Conservation (phyloP, 202 grass and related monocot species). For the Panicum hallii region DNA sequence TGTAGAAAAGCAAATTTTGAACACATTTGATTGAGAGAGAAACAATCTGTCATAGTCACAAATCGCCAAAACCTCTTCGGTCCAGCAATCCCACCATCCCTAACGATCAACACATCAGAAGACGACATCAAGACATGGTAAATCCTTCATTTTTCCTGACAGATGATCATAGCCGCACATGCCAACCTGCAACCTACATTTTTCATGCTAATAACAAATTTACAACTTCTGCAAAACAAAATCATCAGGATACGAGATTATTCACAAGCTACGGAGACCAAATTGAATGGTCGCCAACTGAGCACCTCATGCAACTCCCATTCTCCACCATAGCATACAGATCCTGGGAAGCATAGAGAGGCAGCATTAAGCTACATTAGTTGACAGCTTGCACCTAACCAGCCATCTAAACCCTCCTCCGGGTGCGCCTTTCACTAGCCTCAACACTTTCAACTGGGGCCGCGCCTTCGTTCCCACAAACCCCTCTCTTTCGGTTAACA, state of each 20-base stretch:
- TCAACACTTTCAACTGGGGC: constrained; percentile 56
- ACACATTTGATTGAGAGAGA: not conserved
- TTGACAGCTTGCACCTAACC: constrained; percentile 32
- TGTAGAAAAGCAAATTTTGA: not conserved
- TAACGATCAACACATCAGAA: not conserved
- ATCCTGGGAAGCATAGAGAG: constrained; percentile 11
- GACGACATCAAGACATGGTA: not conserved
- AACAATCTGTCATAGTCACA: not conserved
- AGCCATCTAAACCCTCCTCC: constrained; percentile 61
- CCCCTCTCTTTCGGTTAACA: constrained; percentile 66
- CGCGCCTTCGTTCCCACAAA: constrained; percentile 46
- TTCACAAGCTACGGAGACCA: constrained; percentile 52
- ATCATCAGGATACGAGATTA: constrained; percentile 30
- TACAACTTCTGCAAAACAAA: constrained; percentile 21
- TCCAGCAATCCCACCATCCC: not conserved
- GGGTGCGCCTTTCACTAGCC: constrained; percentile 56
- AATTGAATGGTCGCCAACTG: constrained; percentile 38
- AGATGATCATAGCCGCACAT: constrained; percentile 3
- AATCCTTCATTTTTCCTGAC: not conserved
- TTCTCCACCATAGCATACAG: constrained; percentile 6
- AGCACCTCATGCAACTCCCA: constrained; percentile 36
- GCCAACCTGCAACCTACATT: constrained; percentile 1
- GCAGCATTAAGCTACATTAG: constrained; percentile 37
- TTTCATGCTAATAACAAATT: constrained; percentile 9
- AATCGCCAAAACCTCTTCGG: not conserved